A percentile compares a stretch with the other conserved stretches of the same genome.
These are phyloP conservation scores for Zygosaccharomyces bisporus DNA, from an alignment of 805 yeast genomes.

Conservation along the genomic window DNA sequence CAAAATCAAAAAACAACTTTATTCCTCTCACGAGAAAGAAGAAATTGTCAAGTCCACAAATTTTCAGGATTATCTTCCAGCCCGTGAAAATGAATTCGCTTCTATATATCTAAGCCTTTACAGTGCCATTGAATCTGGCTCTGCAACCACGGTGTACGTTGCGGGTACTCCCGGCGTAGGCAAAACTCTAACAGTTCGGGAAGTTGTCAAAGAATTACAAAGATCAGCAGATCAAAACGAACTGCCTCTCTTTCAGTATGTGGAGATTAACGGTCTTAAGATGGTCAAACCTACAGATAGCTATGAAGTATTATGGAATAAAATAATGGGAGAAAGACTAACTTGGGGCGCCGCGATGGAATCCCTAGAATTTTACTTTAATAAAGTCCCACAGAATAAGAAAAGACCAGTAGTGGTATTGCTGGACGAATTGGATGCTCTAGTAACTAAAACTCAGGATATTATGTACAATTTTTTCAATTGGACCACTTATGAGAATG, in stretches of 20 bases:
- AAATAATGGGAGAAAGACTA: constrained; percentile 56
- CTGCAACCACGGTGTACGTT: constrained; percentile 82
- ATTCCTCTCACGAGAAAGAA: constrained; percentile 42
- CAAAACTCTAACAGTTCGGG: constrained; percentile 88
- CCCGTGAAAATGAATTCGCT: constrained; percentile 80
- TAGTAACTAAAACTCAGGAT: constrained; percentile 71
- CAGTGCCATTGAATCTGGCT: constrained; percentile 60
- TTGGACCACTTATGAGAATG: constrained; percentile 86
- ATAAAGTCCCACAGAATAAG: constrained; percentile 34
- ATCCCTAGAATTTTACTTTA: constrained; percentile 68
- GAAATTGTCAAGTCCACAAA: constrained; percentile 38
- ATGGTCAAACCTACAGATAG: constrained; percentile 74
- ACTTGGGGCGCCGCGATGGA: constrained; percentile 62
- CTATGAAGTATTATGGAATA: constrained; percentile 79
- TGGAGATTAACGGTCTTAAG: constrained; percentile 90
- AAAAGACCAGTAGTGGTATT: constrained; percentile 60
- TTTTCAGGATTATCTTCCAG: constrained; percentile 59
- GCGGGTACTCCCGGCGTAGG: constrained; percentile 99
- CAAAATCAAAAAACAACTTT: constrained; percentile 35
- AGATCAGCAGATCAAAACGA: constrained; percentile 39
- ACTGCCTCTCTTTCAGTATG: constrained; percentile 55
- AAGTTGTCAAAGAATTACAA: constrained; percentile 69
- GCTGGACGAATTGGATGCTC: constrained; percentile 90
- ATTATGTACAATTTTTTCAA: constrained; percentile 95
- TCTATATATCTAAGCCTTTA: constrained; percentile 66